These are phyloP conservation scores for Rhizopus delemar DNA, from an alignment of 371 early-diverging fungal genomes.

Conservation along the genomic window DNA sequence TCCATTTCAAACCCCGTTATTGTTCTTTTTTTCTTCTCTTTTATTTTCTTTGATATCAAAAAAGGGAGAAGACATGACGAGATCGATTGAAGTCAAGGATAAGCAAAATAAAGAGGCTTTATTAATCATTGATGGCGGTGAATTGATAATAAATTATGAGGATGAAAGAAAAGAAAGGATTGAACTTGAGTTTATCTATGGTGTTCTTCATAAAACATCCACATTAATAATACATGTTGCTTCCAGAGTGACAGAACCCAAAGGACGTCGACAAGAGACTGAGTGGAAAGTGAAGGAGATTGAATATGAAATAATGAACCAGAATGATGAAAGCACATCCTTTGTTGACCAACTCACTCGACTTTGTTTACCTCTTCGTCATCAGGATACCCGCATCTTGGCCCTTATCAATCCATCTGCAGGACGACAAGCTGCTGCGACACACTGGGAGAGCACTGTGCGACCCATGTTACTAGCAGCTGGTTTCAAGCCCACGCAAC, in stretches of 20 bases:
- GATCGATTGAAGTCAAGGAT: neutral
- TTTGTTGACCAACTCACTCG: neutral
- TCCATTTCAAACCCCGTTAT: neutral
- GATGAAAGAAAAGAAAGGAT: constrained; percentile 9
- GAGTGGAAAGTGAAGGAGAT: neutral
- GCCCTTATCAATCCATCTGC: constrained; percentile 29
- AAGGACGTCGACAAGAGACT: neutral
- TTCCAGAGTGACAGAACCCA: neutral
- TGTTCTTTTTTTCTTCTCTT: constrained; percentile 5
- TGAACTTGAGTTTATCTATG: constrained; percentile 17
- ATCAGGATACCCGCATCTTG: constrained; percentile 6
- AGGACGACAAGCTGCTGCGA: constrained; percentile 16
- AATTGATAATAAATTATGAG: neutral
- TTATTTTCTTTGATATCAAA: neutral
- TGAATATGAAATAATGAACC: neutral
- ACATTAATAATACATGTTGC: neutral
- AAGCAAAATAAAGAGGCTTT: neutral
- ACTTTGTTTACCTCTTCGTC: neutral
- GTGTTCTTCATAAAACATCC: neutral
- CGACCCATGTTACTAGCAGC: constrained; percentile 28
- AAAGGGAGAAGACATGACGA: neutral
- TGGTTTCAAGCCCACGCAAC: constrained; percentile 11
- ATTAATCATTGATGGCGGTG: neutral
- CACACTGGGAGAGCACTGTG: constrained; percentile 20
- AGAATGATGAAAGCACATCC: neutral